Percentiles rank a stretch among this genome's conserved stretches.
Conservation (phyloP, 2,329 filamentous ascomycete genomes). For the Diaporthe batatas region DNA sequence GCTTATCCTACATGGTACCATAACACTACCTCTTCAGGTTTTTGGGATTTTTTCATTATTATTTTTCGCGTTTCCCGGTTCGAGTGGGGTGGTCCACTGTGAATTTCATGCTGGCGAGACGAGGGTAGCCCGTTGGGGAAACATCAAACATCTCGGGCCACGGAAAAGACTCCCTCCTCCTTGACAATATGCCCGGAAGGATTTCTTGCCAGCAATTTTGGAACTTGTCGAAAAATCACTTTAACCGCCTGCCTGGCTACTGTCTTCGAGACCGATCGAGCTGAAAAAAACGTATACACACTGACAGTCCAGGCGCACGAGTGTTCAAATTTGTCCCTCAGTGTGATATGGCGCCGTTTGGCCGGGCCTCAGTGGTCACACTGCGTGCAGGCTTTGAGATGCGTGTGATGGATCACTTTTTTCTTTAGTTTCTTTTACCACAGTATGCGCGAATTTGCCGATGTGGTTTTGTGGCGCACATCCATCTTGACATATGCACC, state of each 20-base stretch:
- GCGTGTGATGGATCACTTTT: slow-evolving; percentile 9
- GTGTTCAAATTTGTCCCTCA: not conserved
- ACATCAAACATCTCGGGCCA: not conserved
- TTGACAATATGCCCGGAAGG: not conserved
- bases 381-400: slow-evolving; percentile 17
- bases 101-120: not conserved
- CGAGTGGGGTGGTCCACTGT: not conserved
- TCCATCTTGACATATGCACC: not conserved
- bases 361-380: slow-evolving; percentile 8
- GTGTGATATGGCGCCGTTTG: slow-evolving; percentile 10
- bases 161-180: not conserved
- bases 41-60: not conserved
- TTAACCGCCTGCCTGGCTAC: not conserved
- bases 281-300: not conserved
- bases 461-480: slow-evolving; percentile 25
- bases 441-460: slow-evolving; percentile 26
- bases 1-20: not conserved
- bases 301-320: not conserved
- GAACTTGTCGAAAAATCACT: not conserved
- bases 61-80: not conserved
- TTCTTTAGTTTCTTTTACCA: too few relatives aligned
- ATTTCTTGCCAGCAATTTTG: not conserved
- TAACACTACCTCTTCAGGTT: not conserved
- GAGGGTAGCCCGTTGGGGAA: slow-evolving; percentile 5
- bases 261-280: too few relatives aligned